Conservation (phyloP, 768 basidiomycete genomes). For the Tricholoma saponaceum region DNA sequence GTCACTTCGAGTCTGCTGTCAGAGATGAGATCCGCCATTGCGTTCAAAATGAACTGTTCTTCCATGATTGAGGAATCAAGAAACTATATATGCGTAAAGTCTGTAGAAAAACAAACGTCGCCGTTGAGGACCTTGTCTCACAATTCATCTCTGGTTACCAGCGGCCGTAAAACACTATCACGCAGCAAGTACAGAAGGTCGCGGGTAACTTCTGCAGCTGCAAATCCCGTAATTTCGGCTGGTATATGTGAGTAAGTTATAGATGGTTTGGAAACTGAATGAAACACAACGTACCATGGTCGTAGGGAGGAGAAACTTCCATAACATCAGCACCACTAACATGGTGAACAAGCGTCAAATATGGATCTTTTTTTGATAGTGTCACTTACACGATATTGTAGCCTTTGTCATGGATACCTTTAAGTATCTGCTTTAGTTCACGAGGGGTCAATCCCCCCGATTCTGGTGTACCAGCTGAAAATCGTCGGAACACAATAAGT, state of each 20-base stretch:
- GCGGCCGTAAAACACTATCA: not conserved
- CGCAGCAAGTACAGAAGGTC: not conserved
- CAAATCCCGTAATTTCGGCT: not conserved
- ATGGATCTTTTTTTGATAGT: not conserved
- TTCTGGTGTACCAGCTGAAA: not conserved
- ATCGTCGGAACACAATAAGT: not conserved
- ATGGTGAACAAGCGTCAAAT: not conserved
- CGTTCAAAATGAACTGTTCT: not conserved
- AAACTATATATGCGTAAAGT: not conserved
- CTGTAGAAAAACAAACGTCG: not conserved
- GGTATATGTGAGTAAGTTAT: not conserved
- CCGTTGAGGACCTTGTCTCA: not conserved
- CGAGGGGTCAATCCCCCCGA: not conserved
- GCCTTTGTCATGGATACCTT: not conserved
- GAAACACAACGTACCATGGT: not conserved
- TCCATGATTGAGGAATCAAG: not conserved
- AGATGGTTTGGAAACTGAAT: not conserved
- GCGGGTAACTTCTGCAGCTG: not conserved
- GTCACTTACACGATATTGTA: not conserved
- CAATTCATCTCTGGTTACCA: not conserved
- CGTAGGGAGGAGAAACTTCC: not conserved
- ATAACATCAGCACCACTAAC: not conserved
- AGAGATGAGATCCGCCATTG: not conserved
- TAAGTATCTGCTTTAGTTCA: not conserved
- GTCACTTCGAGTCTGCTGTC: too few relatives aligned